Evolutionary conservation across 768 basidiomycete genomes (phyloP), one percentile per base, ranked within the genome.

Genomic region (Mycena polygramma): DNA sequence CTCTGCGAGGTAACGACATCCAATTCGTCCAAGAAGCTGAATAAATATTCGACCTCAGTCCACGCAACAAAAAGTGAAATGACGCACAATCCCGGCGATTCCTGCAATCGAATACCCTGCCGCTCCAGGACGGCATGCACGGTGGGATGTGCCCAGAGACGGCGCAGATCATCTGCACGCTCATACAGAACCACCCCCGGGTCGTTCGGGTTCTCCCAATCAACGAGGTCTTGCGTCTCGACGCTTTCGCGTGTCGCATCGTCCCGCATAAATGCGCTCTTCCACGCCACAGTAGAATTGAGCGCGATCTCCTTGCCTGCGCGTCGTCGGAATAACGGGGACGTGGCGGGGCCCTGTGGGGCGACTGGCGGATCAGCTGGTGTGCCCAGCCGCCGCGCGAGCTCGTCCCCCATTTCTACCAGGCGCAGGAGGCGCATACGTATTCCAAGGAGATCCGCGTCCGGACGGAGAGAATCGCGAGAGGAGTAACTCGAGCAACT

Each of bases 21-120:
- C 20, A 94, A 76, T 1, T 84, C 87, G 75, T 94, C 89, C 49
- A 94, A 78, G 79, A 92, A 94, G 79, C 93, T 94, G 30, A 30
- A 26, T 66, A 17, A 15, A 55, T 69, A 48, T 45, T 49, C 49
- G 30, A 46, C 17, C n/a, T 9, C 41, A 43, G 41, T 43, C 10
- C 24, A 46, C 66, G 19, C 41, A 49, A 26, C 15, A 36, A 24
- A 46, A 24, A 30, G 58, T 8, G 22, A 13, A 35, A 7, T 14
- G 17, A 48, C 92, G 74, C 74, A 94, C 93, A 93, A 94, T 63
- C 92, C 92, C 45, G 89, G 86, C 81, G 88, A 86, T 69, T 93
- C 92, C 76, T 93, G 89, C 36, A 92, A 78, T 49, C 88, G 81
- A 73, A 92, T 81, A 57, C 84, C 86, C 63, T 87, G 85, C 20